Evolutionary conservation across 1,284 basidiomycete species (phyloP), one percentile per base, ranked within the genome.

Genomic region (Leccinum angustisporum): DNA sequence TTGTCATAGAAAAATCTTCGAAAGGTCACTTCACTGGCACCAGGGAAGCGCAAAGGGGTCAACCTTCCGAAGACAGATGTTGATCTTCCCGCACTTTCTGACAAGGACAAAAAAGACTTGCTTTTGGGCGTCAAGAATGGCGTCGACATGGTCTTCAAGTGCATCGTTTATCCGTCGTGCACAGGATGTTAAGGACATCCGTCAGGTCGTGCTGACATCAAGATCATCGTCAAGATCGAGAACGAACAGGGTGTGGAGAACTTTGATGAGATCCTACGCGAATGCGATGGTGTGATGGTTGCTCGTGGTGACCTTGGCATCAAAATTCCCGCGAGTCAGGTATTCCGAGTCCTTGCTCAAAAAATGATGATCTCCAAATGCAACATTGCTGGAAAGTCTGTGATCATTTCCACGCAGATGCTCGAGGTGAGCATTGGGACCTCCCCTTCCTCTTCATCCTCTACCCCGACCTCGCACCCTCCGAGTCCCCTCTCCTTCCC

Each of bases 291-390:
- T 81, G 95, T 98, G 72, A 98, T 98, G 96, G 95, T 98, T 64
- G 96, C 96, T 66, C 94, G 96, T 81, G 95, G 96, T 79, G 96
- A 98, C 76, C 85, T 98, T 59, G 96, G 96, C 79, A 98, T 98
- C 71, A 96, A 98, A 80, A 98, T 98, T 69, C 97, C 97, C 27
- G 95, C 96, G 53, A 93, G 90, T 72, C 96, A 98, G 75, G 96
- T 98, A 56, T 98, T 98, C 84, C 83, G n/a, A n/a, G n/a, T n/a
- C n/a, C n/a, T 97, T 73, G 96, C 96, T 25, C 96, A 98, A 78
- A 98, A 98, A 83, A 98, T 98, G 96, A 98, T 98, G 95, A 98
- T 98, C 70, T 87, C 95, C 66, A 98, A 98, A 82, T 97, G 95
- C 82, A 97, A 97, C 83, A 90, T 95, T 70, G 89, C 86, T 60